Evolutionary conservation across 2,329 filamentous ascomycete species (phyloP), one percentile per base, ranked within the genome.

Genomic region (Cytospora chrysosperma): DNA sequence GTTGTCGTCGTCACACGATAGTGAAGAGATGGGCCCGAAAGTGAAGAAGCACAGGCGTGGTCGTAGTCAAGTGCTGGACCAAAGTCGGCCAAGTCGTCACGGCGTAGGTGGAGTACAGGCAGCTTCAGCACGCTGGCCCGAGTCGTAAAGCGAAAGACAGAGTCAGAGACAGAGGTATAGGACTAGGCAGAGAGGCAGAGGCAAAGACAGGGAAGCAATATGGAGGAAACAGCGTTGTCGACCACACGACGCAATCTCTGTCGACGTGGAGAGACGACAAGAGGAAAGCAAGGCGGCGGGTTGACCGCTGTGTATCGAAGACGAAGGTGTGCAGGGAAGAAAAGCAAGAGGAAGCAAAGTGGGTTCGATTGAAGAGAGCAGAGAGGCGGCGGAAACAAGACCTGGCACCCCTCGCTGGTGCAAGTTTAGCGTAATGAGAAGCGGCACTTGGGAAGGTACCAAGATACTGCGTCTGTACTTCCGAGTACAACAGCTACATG

Each of bases 321-420:
- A 49, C 24, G 54, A 52, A 51, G 54, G 49, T 28, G 54, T 58
- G 53, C 52, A 43, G 54, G 53, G 54, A 50, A 57, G 47, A 52
- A 57, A 57, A 62, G 54, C 26, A 52, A 57, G 40, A 58, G 47
- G 54, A 40, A 51, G 51, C 49, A 40, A 51, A 58, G 54, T 27
- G 43, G 60, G 60, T 32, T 56, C 53, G 40, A 43, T 49, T 49
- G 56, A 62, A 62, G 60, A 56, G 59, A 57, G 59, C n/a, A 47
- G 34, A 63, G 60, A 59, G 60, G 63, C 63, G 63, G 63, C 63
- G 63, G 63, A 63, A 55, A 65, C 63, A 62, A 54, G 61, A 59
- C 56, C 60, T 63, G 63, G 63, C 55, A 26, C 63, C 63, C 63
- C 63, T 65, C 63, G 63, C 60, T 63, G 60, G 56, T 60, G 56